Conservation (phyloP, 768 basidiomycete genomes). For the Tylopilus vinaceipallidus region DNA sequence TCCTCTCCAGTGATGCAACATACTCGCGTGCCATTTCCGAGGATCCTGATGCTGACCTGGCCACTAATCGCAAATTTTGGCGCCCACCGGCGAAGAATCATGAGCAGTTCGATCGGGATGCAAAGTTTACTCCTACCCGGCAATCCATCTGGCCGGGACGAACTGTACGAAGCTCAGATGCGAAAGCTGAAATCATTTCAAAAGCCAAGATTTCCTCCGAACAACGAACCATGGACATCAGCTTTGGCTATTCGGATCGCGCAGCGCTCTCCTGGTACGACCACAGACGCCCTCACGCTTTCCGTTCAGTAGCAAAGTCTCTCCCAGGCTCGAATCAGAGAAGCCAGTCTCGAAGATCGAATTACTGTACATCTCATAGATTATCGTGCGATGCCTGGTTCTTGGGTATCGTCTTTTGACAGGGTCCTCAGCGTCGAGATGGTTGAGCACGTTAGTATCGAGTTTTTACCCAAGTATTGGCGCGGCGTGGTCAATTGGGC, state of each 20-base stretch:
- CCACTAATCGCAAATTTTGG: neutral
- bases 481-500: neutral
- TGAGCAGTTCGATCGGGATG: neutral
- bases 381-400: conserved; percentile 2
- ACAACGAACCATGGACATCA: neutral
- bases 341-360: neutral
- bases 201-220: neutral
- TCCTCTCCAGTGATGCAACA: neutral
- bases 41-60: neutral
- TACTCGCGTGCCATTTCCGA: conserved; percentile 1
- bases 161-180: neutral
- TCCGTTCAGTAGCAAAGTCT: neutral
- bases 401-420: neutral
- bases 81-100: too few species aligned
- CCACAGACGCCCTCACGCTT: neutral
- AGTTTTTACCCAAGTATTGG: neutral
- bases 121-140: neutral
- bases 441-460: neutral
- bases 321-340: neutral
- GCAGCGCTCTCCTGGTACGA: neutral
- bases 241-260: neutral
- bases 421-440: neutral
- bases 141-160: neutral
- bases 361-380: conserved; percentile 1
- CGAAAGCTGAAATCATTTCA: neutral